Base-by-base conservation (phyloP, 176 grass and related monocot species). In the Triticum dicoccoides region DNA sequence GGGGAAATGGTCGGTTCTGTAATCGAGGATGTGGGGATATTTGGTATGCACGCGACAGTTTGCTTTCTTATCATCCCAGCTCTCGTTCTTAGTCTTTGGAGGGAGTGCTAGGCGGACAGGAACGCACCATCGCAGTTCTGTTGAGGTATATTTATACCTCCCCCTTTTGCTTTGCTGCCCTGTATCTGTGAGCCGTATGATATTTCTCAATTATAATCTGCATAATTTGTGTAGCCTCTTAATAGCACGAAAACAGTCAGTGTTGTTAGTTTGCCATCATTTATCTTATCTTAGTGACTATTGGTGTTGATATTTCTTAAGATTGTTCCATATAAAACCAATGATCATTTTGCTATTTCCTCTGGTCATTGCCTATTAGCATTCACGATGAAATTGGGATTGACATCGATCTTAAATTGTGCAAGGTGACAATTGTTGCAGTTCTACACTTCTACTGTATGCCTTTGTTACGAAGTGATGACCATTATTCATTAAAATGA, bases 131-230 rank as follows among this genome's bases (percentile, higher is more conserved):
- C 15, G n/a, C 70, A 13, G 70, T 25, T 11, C 12, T 73, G 14
- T 59, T 72, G 62, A 85, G 83, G 83, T 78, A 85, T 44, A 24
- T 54, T 18, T 18, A 54, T 54, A 54, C 51, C 23, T 42, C 23
- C 52, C 9, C 32, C 14, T 10, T 29, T 44, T 47, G 27, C 37
- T 75, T 30, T 75, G 37, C 11, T 52, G 41, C 14, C 42, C 8
- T 41, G 15, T 78, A 30, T 68, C 6, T 49, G 12, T 78, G n/a
- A 8, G 38, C n/a, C 70, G 27, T 73, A 47, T 73, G 11, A 73
- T 73, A 11, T 3, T 7, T n/a, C 51, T 73, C 38, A 44, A 73
- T 24, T 44, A 13, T 44, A 39, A 73, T 6, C 15, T 54, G 9
- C 69, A 42, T 44, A 25, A 13, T 73, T 45, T 25, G 8, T 77